Percentiles rank a stretch among this genome's conserved stretches.
Evolutionary conservation across 1,284 basidiomycete species (phyloP).

Genomic region (Fomes fomentarius): DNA sequence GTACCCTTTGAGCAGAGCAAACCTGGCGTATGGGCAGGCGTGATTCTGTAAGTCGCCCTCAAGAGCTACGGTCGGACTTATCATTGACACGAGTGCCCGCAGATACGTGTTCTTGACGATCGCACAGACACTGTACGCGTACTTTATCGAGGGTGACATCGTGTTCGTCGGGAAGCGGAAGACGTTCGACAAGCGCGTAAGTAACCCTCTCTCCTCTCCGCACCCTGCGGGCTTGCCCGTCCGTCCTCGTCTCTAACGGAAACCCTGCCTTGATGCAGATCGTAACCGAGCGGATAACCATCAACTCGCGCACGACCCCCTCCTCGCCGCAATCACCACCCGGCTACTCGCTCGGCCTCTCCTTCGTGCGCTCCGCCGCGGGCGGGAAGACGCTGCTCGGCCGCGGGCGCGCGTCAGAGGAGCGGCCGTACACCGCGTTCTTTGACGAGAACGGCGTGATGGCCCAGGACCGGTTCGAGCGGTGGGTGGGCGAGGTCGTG

Average conservation of each 20-base stretch:
- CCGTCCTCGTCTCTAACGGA: too few species aligned
- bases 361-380: conserved; percentile 75
- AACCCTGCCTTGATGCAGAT: conserved; percentile 51
- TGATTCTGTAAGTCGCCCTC: conserved; percentile 62
- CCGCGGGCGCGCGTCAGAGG: conserved; percentile 57
- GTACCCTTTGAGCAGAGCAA: conserved; percentile 88
- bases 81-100: conserved; percentile 6
- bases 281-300: conserved; percentile 78
- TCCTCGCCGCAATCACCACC: conserved; percentile 50
- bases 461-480: conserved; percentile 71
- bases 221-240: background rate
- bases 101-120: conserved; percentile 77
- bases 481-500: conserved; percentile 73
- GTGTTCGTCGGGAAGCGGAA: conserved; percentile 85
- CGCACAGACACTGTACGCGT: conserved; percentile 76
- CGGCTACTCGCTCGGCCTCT: conserved; percentile 62
- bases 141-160: conserved; percentile 79
- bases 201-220: conserved; percentile 29
- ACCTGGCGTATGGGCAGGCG: conserved; percentile 75
- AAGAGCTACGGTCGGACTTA: conserved; percentile 4
- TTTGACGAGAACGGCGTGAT: conserved; percentile 74
- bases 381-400: conserved; percentile 77
- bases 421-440: conserved; percentile 63
- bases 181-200: conserved; percentile 78
- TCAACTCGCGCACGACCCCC: conserved; percentile 66